Evolutionary conservation across 352 stramenopile genomes (phyloP).

Genomic region (Phytophthora colocasiae): DNA sequence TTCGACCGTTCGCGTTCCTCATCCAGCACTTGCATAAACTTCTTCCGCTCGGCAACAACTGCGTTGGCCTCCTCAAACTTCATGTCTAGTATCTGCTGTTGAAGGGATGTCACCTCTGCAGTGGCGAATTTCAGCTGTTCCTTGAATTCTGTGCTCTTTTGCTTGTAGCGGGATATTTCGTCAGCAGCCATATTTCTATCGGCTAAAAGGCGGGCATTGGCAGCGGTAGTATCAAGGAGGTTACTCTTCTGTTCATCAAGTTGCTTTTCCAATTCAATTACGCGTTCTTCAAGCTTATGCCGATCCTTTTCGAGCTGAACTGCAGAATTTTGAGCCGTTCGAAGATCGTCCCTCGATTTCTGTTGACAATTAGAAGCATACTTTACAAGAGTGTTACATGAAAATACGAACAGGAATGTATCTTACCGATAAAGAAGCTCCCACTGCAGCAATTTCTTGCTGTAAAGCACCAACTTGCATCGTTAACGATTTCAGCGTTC

Average conservation of each 20-base stretch:
- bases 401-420: not conserved
- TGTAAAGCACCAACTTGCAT: constrained; percentile 20
- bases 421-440: constrained; percentile 36
- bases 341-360: constrained; percentile 34
- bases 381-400: not conserved
- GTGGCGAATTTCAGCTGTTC: constrained; percentile 37
- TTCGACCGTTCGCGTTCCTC: constrained; percentile 57
- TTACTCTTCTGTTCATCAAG: constrained; percentile 20
- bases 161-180: constrained; percentile 30
- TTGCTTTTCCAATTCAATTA: constrained; percentile 32
- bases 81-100: constrained; percentile 62
- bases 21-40: constrained; percentile 57
- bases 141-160: constrained; percentile 28
- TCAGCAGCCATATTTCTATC: constrained; percentile 31
- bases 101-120: constrained; percentile 41
- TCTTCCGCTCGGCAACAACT: constrained; percentile 60
- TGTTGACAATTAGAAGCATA: constrained; percentile 3
- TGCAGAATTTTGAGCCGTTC: constrained; percentile 14
- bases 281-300: constrained; percentile 28
- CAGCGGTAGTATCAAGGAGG: constrained; percentile 17
- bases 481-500: constrained; percentile 38
- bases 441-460: constrained; percentile 29
- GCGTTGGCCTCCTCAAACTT: constrained; percentile 65
- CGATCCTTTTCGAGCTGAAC: constrained; percentile 36
- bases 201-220: constrained; percentile 31